Percentiles rank a stretch among this genome's conserved stretches.
Conservation (phyloP, 2,329 filamentous ascomycete genomes). For the Aspergillus sp. region DNA sequence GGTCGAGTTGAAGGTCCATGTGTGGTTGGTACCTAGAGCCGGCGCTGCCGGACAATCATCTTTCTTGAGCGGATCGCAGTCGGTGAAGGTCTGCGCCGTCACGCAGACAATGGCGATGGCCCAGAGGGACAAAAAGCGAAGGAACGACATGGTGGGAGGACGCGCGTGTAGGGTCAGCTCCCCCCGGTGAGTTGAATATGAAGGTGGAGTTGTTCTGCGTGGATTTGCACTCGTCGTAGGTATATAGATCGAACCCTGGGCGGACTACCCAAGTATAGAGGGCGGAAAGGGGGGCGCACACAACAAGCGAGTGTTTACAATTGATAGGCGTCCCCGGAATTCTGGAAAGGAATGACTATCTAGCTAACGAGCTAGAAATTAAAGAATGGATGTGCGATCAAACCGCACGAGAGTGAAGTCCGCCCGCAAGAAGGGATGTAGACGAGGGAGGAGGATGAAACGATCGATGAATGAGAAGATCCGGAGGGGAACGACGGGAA, state of each 20-base stretch:
- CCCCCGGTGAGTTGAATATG: background rate
- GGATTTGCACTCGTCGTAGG: background rate
- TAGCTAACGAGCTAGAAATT: background rate
- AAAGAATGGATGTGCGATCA: constrained; percentile 30
- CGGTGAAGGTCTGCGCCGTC: constrained; percentile 70
- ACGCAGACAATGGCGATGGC: constrained; percentile 23
- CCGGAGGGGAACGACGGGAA: constrained; percentile 9
- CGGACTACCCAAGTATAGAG: background rate
- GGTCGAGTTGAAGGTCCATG: constrained; percentile 64
- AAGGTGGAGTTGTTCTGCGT: background rate
- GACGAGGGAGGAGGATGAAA: background rate
- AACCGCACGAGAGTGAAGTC: constrained; percentile 23
- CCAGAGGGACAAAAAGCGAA: background rate
- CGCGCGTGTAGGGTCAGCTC: background rate
- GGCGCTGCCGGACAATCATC: constrained; percentile 66
- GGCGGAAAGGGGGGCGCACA: background rate
- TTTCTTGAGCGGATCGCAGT: constrained; percentile 73
- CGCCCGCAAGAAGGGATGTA: constrained; percentile 14
- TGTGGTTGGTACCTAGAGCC: constrained; percentile 64
- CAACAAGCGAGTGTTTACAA: background rate
- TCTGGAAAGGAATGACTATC: constrained; percentile 16
- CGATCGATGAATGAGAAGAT: background rate
- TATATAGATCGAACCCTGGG: background rate
- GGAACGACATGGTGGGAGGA: background rate
- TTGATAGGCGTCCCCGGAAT: background rate